Evolutionary conservation across 1,284 basidiomycete genomes (phyloP).

Genomic region (Waitea zeae): DNA sequence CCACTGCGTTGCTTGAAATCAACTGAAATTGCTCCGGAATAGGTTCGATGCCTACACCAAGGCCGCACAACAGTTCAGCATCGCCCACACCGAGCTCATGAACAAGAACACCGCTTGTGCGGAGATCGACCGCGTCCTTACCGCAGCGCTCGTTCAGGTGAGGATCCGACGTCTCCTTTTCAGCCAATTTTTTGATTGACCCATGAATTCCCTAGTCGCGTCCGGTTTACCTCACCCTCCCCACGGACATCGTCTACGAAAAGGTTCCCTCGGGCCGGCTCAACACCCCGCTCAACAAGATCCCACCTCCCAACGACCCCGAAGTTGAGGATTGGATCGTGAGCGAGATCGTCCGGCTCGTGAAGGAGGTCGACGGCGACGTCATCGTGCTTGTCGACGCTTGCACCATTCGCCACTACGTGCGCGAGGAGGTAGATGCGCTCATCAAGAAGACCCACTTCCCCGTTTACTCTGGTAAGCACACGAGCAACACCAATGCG

Average conservation of each 20-base stretch:
- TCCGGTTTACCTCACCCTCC: constrained; percentile 80
- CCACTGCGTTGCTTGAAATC: not conserved
- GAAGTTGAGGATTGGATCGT: constrained; percentile 59
- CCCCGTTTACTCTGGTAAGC: constrained; percentile 65
- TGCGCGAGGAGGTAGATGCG: constrained; percentile 48
- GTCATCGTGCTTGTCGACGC: constrained; percentile 80
- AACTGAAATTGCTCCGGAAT: constrained; percentile 22
- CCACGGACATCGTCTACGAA: constrained; percentile 66
- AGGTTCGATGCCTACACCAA: constrained; percentile 67
- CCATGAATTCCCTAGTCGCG: constrained; percentile 31
- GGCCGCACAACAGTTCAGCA: constrained; percentile 64
- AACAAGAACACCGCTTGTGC: constrained; percentile 34
- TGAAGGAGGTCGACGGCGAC: constrained; percentile 43
- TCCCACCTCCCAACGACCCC: constrained; percentile 32
- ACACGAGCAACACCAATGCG: too few relatives aligned
- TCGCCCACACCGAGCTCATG: constrained; percentile 46
- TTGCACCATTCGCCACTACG: constrained; percentile 71
- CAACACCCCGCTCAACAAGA: constrained; percentile 38
- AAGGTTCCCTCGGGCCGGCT: constrained; percentile 56
- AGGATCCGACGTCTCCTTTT: too few relatives aligned
- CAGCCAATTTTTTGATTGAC: not conserved
- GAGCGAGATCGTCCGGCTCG: constrained; percentile 47
- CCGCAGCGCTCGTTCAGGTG: constrained; percentile 51
- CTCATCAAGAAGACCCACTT: constrained; percentile 58
- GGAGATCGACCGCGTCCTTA: constrained; percentile 72